Percentiles rank a stretch among this genome's conserved stretches.
Conservation (phyloP, 2,329 filamentous ascomycete genomes). For the Calonectria naviculata region DNA sequence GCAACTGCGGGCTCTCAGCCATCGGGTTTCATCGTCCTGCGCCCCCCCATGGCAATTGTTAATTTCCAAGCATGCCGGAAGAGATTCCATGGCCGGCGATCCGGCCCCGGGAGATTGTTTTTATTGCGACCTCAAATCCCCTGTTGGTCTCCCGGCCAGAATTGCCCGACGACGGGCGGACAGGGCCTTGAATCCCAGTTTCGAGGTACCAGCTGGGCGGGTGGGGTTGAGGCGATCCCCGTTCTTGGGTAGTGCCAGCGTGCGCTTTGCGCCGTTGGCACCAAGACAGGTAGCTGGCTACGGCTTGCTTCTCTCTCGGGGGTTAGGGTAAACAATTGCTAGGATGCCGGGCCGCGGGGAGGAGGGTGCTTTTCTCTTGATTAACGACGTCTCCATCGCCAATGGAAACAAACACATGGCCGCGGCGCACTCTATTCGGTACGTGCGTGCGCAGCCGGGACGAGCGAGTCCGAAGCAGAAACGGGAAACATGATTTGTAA, state of each 20-base stretch:
- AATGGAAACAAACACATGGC: conserved; percentile 6
- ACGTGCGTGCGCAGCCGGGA: background rate
- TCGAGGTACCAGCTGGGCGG: conserved; percentile 35
- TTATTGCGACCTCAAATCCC: conserved; percentile 24
- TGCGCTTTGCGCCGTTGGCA: background rate
- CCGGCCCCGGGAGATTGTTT: conserved; percentile 39
- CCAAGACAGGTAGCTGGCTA: background rate
- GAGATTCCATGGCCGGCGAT: conserved; percentile 36
- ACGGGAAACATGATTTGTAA: background rate
- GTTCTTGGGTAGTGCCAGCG: conserved; percentile 14
- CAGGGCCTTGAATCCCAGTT: conserved; percentile 32
- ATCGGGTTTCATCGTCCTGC: conserved; percentile 32
- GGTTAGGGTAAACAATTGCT: background rate
- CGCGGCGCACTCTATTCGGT: background rate
- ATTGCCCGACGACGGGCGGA: conserved; percentile 35
- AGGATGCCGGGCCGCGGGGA: background rate
- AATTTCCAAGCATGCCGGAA: conserved; percentile 38
- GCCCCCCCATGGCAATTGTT: conserved; percentile 29
- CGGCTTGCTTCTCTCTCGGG: background rate
- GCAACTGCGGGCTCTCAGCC: conserved; percentile 27
- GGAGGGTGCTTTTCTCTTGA: background rate
- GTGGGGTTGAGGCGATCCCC: conserved; percentile 36
- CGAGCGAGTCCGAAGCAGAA: background rate
- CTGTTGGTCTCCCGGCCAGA: conserved; percentile 29
- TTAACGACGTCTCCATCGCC: background rate